Evolutionary conservation across 495 filamentous ascomycete species (phyloP), one percentile per base, ranked within the genome.

Genomic region (Pseudomonodictys pantanalensis): DNA sequence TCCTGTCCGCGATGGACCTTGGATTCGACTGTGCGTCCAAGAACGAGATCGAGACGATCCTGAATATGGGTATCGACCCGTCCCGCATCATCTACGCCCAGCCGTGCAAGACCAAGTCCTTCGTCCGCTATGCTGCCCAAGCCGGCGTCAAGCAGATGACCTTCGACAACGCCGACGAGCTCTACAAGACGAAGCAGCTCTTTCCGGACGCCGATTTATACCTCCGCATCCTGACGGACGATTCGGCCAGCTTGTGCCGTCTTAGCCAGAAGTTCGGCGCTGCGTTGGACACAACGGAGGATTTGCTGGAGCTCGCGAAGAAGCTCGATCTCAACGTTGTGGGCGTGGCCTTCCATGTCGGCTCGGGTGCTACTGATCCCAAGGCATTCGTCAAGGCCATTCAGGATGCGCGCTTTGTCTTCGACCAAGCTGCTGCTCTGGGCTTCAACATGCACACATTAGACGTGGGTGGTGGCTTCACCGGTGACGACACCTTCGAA

Each of bases 21-120:
- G 93, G 95, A 58, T 99, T 99, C 73, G 93, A 99, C 75, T 99
- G 93, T 73, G 93, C 93, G 52, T 97, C 95, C 70, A 96, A 96
- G 82, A 78, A 83, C 50, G 93, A 99, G 78, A 96, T 99, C 65
- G 90, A 97, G 68, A 82, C 90, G 68, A 88, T 96, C 62, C 79
- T 97, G 42, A 80, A 81, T 63, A 81, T 91, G 60, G 92, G 91
- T 58, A 82, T 97, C 58, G 89, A 92, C 69, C 90, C 95, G 2
- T 82, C 84, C 52, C 90, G 91, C 67, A 96, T 99, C 78, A 96
- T 99, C 75, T 99, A 97, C 69, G 95, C 93, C 46, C 95, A 99
- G 72, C 93, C 93, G 41, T 97, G 95, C 86, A 97, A 97, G 82
- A 97, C 93, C 69, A 95, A 95, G 75, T 96, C 92, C 35, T 96